A percentile compares a stretch with the other conserved stretches of the same genome.
Conservation (phyloP, 768 basidiomycete species). For the Cubamyces lactineus region DNA sequence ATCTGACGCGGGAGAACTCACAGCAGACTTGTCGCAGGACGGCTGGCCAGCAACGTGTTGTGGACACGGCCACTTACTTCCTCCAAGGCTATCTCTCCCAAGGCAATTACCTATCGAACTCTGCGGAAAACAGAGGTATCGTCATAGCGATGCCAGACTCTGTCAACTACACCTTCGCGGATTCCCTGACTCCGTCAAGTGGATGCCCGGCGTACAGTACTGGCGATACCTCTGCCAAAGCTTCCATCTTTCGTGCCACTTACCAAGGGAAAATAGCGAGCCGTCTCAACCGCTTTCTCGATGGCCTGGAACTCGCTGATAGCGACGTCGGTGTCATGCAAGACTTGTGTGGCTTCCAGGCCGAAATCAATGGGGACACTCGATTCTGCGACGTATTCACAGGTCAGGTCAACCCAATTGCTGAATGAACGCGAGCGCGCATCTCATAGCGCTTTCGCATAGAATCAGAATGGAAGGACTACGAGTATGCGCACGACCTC, state of each 20-base stretch:
- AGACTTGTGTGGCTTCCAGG: slow-evolving; percentile 47
- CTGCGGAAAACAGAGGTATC: slow-evolving; percentile 38
- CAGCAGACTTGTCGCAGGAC: slow-evolving; percentile 35
- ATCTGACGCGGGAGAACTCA: neutral
- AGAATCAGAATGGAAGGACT: slow-evolving; percentile 47
- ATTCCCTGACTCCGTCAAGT: slow-evolving; percentile 46
- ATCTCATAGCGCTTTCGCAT: neutral
- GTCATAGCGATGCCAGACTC: slow-evolving; percentile 45
- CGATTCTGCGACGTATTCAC: slow-evolving; percentile 47
- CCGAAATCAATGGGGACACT: slow-evolving; percentile 42
- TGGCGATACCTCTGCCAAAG: slow-evolving; percentile 36
- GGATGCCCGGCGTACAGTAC: slow-evolving; percentile 42
- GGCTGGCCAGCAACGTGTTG: slow-evolving; percentile 44
- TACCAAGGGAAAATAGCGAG: slow-evolving; percentile 40
- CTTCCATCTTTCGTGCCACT: slow-evolving; percentile 37
- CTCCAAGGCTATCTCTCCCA: slow-evolving; percentile 46
- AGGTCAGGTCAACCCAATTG: slow-evolving; percentile 27
- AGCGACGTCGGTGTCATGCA: slow-evolving; percentile 47
- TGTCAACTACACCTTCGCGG: slow-evolving; percentile 45
- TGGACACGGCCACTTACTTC: slow-evolving; percentile 47
- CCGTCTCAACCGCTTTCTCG: slow-evolving; percentile 41
- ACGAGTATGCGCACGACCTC: slow-evolving; percentile 49
- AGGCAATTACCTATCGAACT: slow-evolving; percentile 41
- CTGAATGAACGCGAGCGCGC: neutral
- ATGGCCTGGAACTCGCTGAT: slow-evolving; percentile 39